Base-by-base conservation (phyloP, 2,329 filamentous ascomycete species). In the Hypocreales sp. region DNA sequence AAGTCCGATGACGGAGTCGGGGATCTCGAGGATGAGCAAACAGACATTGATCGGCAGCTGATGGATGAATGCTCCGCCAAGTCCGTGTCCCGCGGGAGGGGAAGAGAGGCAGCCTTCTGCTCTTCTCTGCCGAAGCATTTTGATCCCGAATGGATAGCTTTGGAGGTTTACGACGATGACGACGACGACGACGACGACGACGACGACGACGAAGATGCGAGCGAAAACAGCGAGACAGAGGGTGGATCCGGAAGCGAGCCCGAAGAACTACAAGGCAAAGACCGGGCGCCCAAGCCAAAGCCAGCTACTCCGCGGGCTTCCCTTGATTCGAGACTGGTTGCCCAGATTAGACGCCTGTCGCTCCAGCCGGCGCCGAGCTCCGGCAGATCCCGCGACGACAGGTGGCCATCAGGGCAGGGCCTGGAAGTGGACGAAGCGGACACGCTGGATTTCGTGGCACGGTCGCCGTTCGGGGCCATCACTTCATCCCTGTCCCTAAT, bases 121-220 rank as follows among this genome's bases (percentile, higher is more conserved):
- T 8, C 15, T 8, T 41, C 37, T 25, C 40, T 92, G 3, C 82
- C 83, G 1, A 61, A 64, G 2, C 78, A 84, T 33, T 59, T 93
- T 0, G 86, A 93, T 39, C 73, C 79, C 0, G 86, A 92, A 50
- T 94, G 86, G 86, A 69, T 93, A 37, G 86, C 86, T 0, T 71
- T 94, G 11, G 83, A 93, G 46, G 80, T 93, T 1, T 90, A 77
- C 45, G 67, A 70, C 11, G 74, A 81, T 40, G 62, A 72, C 4
- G 54, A 60, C 4, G 66, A 63, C 2, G 42, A 27, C 3, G 57
- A 63, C 18, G 7, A 10, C 18, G 18, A 10, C 18, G 7, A 7
- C 10, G 74, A 81, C 40, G 62, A 72, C 4, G 54, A 61, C 5
- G 66, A 63, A 2, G 42, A 26, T 4, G 37, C 42, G 2, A 40